These are phyloP conservation scores for Entomortierella lignicola DNA, from an alignment of 192 early-diverging fungal species.

Conservation along the genomic window DNA sequence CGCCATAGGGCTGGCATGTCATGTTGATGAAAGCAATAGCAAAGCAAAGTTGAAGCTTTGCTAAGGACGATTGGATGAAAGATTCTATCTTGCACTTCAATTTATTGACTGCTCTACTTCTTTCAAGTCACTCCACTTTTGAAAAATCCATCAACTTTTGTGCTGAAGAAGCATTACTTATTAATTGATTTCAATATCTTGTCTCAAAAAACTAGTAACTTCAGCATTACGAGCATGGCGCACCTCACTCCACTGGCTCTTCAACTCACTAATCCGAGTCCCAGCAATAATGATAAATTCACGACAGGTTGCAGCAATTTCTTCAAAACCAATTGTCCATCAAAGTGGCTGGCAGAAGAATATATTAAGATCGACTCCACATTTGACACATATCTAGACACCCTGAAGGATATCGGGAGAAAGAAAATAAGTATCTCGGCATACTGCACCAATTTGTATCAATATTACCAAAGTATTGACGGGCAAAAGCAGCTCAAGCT, in stretches of 20 bases:
- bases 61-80: no score
- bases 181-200: no score
- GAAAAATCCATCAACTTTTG: no score
- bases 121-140: no score
- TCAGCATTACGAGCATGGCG: not conserved
- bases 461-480: constrained; percentile 7
- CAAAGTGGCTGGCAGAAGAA: constrained; percentile 35
- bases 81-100: no score
- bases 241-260: constrained; percentile 30
- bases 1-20: constrained; percentile 37
- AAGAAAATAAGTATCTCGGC: constrained; percentile 3
- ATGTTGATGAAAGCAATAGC: not conserved
- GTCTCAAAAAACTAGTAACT: not conserved
- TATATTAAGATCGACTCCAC: constrained; percentile 29
- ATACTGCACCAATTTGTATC: constrained; percentile 14
- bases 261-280: constrained; percentile 7
- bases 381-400: constrained; percentile 16
- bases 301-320: constrained; percentile 21
- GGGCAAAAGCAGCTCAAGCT: constrained; percentile 26
- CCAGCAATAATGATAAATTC: constrained; percentile 8
- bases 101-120: no score
- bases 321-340: constrained; percentile 15
- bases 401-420: constrained; percentile 10
- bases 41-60: no score
- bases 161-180: no score